A percentile compares a stretch with the other conserved stretches of the same genome.
Conservation (phyloP, 2,329 filamentous ascomycete species). For the Plenodomus lindquistii region DNA sequence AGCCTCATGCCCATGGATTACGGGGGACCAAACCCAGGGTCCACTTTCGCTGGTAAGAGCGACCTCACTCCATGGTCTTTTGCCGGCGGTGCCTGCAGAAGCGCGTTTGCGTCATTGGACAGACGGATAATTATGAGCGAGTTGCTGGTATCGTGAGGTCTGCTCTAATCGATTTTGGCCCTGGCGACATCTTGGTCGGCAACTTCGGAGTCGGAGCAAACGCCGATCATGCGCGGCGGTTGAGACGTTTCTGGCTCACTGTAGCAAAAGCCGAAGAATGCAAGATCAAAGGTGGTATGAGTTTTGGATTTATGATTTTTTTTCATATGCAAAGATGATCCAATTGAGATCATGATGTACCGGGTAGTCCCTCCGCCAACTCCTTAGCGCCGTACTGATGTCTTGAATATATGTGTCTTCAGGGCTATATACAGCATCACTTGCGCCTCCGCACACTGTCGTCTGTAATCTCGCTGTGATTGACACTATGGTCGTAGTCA, state of each 20-base stretch:
- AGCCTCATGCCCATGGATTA: constrained; percentile 14
- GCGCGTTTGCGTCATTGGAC: constrained; percentile 18
- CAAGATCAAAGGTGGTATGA: not conserved
- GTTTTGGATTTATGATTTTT: constrained; percentile 6
- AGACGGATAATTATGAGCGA: constrained; percentile 22
- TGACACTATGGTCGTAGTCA: constrained; percentile 27
- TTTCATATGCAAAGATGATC: constrained; percentile 4
- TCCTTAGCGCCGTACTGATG: constrained; percentile 24
- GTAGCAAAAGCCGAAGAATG: constrained; percentile 4
- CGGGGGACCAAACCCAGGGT: constrained; percentile 5
- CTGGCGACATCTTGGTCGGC: not conserved
- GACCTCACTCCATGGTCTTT: constrained; percentile 31
- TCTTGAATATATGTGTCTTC: constrained; percentile 23
- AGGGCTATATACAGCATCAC: constrained; percentile 21
- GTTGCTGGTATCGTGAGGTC: no score
- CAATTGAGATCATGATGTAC: constrained; percentile 9
- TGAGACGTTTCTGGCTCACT: not conserved
- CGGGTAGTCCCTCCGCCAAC: constrained; percentile 22
- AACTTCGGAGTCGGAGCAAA: constrained; percentile 7
- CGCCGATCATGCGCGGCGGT: not conserved
- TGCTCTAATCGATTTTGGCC: not conserved
- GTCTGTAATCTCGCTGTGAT: constrained; percentile 21
- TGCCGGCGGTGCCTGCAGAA: constrained; percentile 39
- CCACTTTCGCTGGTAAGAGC: not conserved
- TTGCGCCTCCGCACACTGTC: constrained; percentile 26